Conservation (phyloP, 768 basidiomycete species). For the Lactarius deliciosus region DNA sequence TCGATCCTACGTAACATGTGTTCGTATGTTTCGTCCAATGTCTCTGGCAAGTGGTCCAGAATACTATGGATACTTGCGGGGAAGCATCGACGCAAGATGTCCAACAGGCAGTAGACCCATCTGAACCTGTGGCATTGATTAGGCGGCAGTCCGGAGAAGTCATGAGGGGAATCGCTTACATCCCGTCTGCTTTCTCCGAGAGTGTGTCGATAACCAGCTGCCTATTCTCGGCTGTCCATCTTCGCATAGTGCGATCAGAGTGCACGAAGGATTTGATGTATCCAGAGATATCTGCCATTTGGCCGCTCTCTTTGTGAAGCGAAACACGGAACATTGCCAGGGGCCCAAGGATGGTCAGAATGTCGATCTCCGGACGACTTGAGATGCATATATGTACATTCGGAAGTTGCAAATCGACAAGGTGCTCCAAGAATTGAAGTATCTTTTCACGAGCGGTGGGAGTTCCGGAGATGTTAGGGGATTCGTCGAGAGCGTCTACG, state of each 20-base stretch:
- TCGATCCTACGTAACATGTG: not conserved
- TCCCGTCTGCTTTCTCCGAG: not conserved
- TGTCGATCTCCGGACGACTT: slow-evolving; percentile 9
- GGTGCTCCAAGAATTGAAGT: not conserved
- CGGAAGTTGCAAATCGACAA: not conserved
- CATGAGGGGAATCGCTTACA: not conserved
- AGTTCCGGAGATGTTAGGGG: not conserved
- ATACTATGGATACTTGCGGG: not conserved
- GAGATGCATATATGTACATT: slow-evolving; percentile 15
- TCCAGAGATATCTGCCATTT: not conserved
- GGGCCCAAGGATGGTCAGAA: not conserved
- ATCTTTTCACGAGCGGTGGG: not conserved
- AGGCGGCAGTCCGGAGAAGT: not conserved
- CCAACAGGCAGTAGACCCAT: slow-evolving; percentile 2
- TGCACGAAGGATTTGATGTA: not conserved
- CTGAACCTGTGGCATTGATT: not conserved
- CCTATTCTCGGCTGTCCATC: not conserved
- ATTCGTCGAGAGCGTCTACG: slow-evolving; percentile 15
- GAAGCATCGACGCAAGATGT: not conserved
- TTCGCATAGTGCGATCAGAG: not conserved
- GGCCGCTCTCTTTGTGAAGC: not conserved
- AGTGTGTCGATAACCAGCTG: not conserved
- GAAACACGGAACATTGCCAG: not conserved
- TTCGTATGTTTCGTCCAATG: slow-evolving; percentile 9
- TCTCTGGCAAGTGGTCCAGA: slow-evolving; percentile 2